Evolutionary conservation across 352 stramenopile species (phyloP), one percentile per base, ranked within the genome.

Genomic region (Lagenidium sp.): DNA sequence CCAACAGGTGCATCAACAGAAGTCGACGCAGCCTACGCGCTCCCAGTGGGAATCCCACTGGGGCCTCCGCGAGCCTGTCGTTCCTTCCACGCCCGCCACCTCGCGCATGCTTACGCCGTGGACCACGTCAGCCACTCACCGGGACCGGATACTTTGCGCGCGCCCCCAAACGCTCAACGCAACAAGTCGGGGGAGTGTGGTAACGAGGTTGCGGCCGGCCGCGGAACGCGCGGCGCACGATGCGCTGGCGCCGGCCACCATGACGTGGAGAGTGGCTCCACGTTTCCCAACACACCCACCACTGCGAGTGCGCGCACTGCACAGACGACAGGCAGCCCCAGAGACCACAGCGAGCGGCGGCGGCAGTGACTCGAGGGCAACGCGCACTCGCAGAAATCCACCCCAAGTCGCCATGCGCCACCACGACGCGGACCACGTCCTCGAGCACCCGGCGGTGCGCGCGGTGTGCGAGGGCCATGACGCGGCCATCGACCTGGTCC

Each of bases 391-490:
- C 8, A 32, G 28, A 13, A 32, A 15, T 32, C 8, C 15, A 13
- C 28, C 28, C 15, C 28, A 32, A 32, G 28, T 13, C 15, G 8
- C 28, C 8, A 32, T 32, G 8, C 28, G 15, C 28, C 28, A 15
- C 28, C 8, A 32, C 15, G 28, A 15, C 28, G 28, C 8, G 15
- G 28, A 8, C 28, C 8, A 8, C 8, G 28, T 15, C 75, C 8
- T 88, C 76, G 6, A n/a, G n/a, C n/a, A n/a, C n/a, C 73, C 73
- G 0, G 68, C 71, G 0, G 71, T 85, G 18, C 32, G 51, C 22
- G 62, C 62, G 13, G 71, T 65, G 7, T 84, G 70, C 42, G 59
- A 68, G 20, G 70, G 52, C 19, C 55, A 79, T 22, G 49, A 59
- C 34, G 57, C 60, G 1, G 63, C 36, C 23, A 60, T 74, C 15